A percentile compares a stretch with the other conserved stretches of the same genome.
These are phyloP conservation scores for Omphalotus olearius DNA, from an alignment of 1,284 basidiomycete species.

Conservation along the genomic window DNA sequence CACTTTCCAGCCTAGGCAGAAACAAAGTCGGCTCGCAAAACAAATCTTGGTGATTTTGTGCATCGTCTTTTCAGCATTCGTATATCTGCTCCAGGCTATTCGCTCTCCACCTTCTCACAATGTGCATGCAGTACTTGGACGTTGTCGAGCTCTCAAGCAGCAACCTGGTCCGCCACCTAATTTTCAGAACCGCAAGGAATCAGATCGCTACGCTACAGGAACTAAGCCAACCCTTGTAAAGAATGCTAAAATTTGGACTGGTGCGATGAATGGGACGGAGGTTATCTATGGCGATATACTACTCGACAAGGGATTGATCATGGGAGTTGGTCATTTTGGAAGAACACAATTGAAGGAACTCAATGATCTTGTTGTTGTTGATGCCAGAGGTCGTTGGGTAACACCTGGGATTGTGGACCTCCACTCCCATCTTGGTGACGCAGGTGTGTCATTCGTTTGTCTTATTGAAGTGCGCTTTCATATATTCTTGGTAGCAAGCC, in stretches of 20 bases:
- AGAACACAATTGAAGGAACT: neutral
- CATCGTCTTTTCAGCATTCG: neutral
- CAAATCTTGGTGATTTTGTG: too few relatives aligned
- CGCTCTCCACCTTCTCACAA: neutral
- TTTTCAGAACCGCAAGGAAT: slow-evolving; percentile 10
- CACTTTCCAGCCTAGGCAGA: too few relatives aligned
- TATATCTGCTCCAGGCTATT: neutral
- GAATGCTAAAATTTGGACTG: slow-evolving; percentile 30
- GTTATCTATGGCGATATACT: slow-evolving; percentile 51
- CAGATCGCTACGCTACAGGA: slow-evolving; percentile 63
- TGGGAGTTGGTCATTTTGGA: slow-evolving; percentile 44
- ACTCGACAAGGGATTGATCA: slow-evolving; percentile 54
- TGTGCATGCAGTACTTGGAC: neutral
- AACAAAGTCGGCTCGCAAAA: too few relatives aligned
- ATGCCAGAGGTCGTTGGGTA: slow-evolving; percentile 14
- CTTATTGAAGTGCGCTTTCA: neutral
- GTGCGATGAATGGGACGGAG: slow-evolving; percentile 11
- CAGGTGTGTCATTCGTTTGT: slow-evolving; percentile 14
- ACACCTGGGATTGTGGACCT: slow-evolving; percentile 42
- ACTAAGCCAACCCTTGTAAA: slow-evolving; percentile 55
- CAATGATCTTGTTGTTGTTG: slow-evolving; percentile 3
- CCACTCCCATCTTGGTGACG: slow-evolving; percentile 60
- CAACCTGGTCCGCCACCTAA: slow-evolving; percentile 8
- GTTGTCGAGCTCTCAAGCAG: slow-evolving; percentile 7
- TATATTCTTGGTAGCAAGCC: slow-evolving; percentile 26